Evolutionary conservation across 495 filamentous ascomycete species (phyloP), one percentile per base, ranked within the genome.

Genomic region (Podospora sp.): DNA sequence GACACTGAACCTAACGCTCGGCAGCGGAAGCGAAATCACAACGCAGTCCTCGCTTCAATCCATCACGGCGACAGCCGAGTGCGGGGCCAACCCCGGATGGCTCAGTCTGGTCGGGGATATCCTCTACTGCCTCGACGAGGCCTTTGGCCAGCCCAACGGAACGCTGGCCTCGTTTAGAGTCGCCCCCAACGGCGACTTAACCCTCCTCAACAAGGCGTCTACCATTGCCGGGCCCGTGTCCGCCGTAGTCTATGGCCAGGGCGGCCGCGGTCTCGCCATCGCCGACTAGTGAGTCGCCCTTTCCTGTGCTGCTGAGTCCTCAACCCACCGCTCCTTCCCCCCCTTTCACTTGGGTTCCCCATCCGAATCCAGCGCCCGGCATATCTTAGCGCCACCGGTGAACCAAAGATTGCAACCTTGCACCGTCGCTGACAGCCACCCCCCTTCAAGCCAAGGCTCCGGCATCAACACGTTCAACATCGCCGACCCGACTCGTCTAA

Each of bases 71-170:
- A 77, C 81, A 29, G 75, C 81, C 50, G 79, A 75, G 27, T 89
- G 87, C 76, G 84, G 80, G 16, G 68, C 70, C 21, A 83, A 85
- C 69, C 84, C 87, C n/a, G 85, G 85, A 55, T 90, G 87, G 86
- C 72, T 90, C 56, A 82, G 82, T 8, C 78, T 85, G 16, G 68
- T 73, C 53, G 77, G 81, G 49, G 71, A 75, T 11, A 77, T 82
- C 11, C 71, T 91, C n/a, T 90, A 88, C 78, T 89, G 86, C 76
- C 73, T 85, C 25, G 83, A 89, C 63, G 89, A 91, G 73, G 77
- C 71, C 35, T 72, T 78, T 51, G 59, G n/a, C 53, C 55, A 63
- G 24, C 69, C 69, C 18, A 78, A 78, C 63, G 83, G 82, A 26
- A 70, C 74, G 20, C 72, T 86, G 55, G 69, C 76, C 40, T 74